Base-by-base conservation (phyloP, 1,284 basidiomycete species). In the Leccinum pachyderme region DNA sequence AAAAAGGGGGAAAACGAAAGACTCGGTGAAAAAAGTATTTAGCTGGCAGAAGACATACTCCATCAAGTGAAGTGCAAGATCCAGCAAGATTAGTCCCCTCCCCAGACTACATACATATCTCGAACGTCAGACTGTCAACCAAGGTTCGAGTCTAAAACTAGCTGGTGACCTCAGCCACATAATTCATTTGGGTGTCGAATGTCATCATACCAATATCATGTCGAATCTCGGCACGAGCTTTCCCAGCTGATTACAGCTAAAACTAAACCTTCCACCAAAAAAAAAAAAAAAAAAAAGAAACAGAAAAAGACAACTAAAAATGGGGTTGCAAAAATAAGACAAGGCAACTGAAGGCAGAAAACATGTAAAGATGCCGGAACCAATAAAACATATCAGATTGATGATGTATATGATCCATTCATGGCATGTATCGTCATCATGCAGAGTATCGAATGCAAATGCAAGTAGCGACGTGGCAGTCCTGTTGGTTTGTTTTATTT, bases 131-230 rank as follows among this genome's bases (percentile, higher is more conserved):
- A 39, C 45, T 28, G 61, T 65, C 61, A 66, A 53, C 29, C 59
- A 62, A 65, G 48, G 61, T 64, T 64, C 45, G n/a, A 46, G 28
- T 25, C 28, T 18, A 46, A 22, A 13, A 28, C 45, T 31, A 44
- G 53, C 8, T 5, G 4, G 41, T 13, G 24, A 43, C 22, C 24
- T 37, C 35, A 37, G 35, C 35, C 35, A 37, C 37, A 11, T 11
- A 39, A 39, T 22, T 18, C 37, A 39, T 39, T 39, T 39, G n/a
- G 37, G 18, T 39, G 37, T 37, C 35, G 35, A 37, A 18, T 37
- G 35, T 39, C 37, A 39, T 37, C n/a, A 39, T 39, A 39, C 18
- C 35, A n/a, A 37, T 37, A 37, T 37, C 37, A 39, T 39, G 37
- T 39, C 37, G 37, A 39, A 39, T 39, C n/a, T 39, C 37, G 37